Percentiles rank a stretch among this genome's conserved stretches.
Conservation (phyloP, 805 yeast genomes). For the Torulaspora franciscae region DNA sequence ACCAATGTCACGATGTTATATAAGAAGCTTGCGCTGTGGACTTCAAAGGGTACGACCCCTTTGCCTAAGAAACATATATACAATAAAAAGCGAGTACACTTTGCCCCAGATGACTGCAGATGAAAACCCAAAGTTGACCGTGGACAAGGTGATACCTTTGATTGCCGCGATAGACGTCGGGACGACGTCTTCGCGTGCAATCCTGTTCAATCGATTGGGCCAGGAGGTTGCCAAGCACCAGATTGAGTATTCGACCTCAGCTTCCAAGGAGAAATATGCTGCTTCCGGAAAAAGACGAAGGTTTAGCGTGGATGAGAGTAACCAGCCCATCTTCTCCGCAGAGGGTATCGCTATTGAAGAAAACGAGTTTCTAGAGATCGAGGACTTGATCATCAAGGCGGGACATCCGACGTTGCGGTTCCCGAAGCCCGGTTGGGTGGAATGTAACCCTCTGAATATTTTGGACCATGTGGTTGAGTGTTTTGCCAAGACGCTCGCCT, state of each 20-base stretch:
- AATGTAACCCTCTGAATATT: slow-evolving; percentile 82
- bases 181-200: slow-evolving; percentile 87
- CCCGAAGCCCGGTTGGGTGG: slow-evolving; percentile 90
- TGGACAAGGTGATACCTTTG: slow-evolving; percentile 32
- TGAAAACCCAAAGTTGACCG: slow-evolving; percentile 11
- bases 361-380: slow-evolving; percentile 56
- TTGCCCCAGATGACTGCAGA: slow-evolving; percentile 11
- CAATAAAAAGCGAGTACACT: slow-evolving; percentile 8
- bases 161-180: slow-evolving; percentile 83
- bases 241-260: slow-evolving; percentile 79
- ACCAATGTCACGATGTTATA: not conserved
- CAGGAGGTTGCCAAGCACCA: slow-evolving; percentile 82
- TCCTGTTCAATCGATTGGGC: slow-evolving; percentile 68
- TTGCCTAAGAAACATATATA: slow-evolving; percentile 2
- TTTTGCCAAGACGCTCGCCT: slow-evolving; percentile 57
- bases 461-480: slow-evolving; percentile 71
- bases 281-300: slow-evolving; percentile 42
- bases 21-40: not conserved
- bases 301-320: slow-evolving; percentile 36
- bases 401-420: slow-evolving; percentile 61
- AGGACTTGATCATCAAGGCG: slow-evolving; percentile 38
- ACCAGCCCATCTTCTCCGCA: slow-evolving; percentile 56
- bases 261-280: slow-evolving; percentile 46
- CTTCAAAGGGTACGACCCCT: not conserved
- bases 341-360: slow-evolving; percentile 70